Evolutionary conservation across 768 basidiomycete genomes (phyloP), one percentile per base, ranked within the genome.

Genomic region (Suillus subalutaceus): DNA sequence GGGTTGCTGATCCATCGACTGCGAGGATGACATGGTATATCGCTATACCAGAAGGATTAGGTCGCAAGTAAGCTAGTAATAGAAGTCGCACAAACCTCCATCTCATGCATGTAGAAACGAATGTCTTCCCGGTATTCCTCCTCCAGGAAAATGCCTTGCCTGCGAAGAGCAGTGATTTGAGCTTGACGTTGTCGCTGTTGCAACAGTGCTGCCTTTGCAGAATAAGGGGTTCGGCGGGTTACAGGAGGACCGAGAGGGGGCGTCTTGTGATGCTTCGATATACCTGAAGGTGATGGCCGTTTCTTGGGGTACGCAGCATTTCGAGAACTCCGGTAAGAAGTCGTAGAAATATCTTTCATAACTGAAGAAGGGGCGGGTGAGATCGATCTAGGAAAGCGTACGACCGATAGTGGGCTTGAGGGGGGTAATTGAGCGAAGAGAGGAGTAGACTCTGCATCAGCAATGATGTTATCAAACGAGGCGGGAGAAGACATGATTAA

Each of bases 1-100:
- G 41, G 97, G 97, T 76, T 99, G 97, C 81, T 96, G 94, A 77
- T 99, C 97, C 94, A 99, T 99, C 61, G 95, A 94, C 69, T 95
- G 87, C 44, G 90, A 88, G n/a, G 91, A 95, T 37, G 92, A 92
- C 87, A 93, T 91, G 44, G 97, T 99, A 72, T 78, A 87, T 65
- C 85, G 86, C 96, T 96, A 38, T 66, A 65, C 12, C 13, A 41
- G 30, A 43, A n/a, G 32, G 5, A 38, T 44, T 2, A 48, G 13
- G 59, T 59, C 61, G n/a, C 71, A 65, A 69, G 63, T 30, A 69
- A 38, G 32, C 48, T 26, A 41, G 5, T 9, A 63, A 67, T 62
- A 15, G 46, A 18, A 46, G 63, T 43, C 15, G 44, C 38, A 82
- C 93, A 80, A 71, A 98, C 97, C 94, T 99, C 97, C 94, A 97